Evolutionary conservation across 306 rosid genomes (phyloP), one percentile per base, ranked within the genome.

Genomic region (Quercus glauca): DNA sequence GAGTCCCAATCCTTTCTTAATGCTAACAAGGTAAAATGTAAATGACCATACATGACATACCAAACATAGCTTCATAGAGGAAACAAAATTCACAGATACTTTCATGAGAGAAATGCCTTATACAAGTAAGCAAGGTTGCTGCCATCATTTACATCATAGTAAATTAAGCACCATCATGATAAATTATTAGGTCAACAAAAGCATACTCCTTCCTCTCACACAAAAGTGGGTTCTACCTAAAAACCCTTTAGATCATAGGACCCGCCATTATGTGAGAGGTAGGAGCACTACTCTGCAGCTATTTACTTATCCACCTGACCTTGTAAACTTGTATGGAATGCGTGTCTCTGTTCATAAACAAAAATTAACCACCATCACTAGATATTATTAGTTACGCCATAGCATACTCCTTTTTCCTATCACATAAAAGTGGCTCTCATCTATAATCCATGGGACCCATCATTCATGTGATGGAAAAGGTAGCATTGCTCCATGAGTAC

Each of bases 1-100:
- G 83, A 71, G 43, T 88, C 67, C 41, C 85, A 79, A 76, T 73
- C 84, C 82, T 37, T 80, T 80, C 71, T 63, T 67, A 28, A 83
- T 51, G 75, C 78, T 81, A 57, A 78, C 81, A 76, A 76, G 84
- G 80, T 9, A 58, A 77, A 55, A 77, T 23, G 55, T 20, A 51
- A 71, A 31, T 45, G 53, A 45, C 63, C 28, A 57, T 43, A 68
- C 69, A 75, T 65, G 29, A 31, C 71, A 78, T 81, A 58, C 74
- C 64, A 61, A 51, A 49, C 29, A 43, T 69, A 35, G n/a, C 55
- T 25, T 23, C 1, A 19, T 55, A 43, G 17, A 15, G 19, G 43
- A 49, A 1, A 55, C 60, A 51, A 64, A 35, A 17, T 31, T 26
- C 41, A 23, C 6, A 17, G 31, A 28, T 14, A 28, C 35, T 65